Base-by-base conservation (phyloP, 2,329 filamentous ascomycete species). In the Fusarium mangiferae region DNA sequence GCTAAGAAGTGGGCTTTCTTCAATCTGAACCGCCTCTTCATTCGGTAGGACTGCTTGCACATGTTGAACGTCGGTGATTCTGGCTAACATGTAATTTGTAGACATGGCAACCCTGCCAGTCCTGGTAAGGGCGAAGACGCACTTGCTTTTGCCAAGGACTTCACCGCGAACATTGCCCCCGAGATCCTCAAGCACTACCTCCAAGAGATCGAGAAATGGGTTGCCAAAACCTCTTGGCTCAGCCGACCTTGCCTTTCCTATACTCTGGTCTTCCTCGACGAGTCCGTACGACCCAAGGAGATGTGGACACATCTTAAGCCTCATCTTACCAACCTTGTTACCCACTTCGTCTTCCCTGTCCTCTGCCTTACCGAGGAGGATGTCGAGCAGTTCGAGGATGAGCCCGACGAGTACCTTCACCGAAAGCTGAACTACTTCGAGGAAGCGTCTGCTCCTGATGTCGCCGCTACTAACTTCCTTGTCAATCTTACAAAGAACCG, bases 1-100 rank as follows among this genome's bases (percentile, higher is more conserved):
- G 94, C 95, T 73, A 98, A 98, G 91, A 99, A 99, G 84, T 98
- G 96, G 96, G 93, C 96, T 20, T 99, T 98, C 83, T 97, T 96
- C 80, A 98, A 98, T 83, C 85, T 99, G 77, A 99, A 99, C 85
- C 90, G 96, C 72, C 90, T 99, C 24, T 99, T 96, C 80, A 95
- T 98, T 77, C 90, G 94, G 93, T 96, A 85, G 70, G 88, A 72
- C 22, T 48, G 28, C 33, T 38, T 28, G 30, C 24, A 55, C 42
- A 51, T 66, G 18, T 18, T 57, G 17, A 18, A 33, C 18, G 6
- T 57, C 24, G 30, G 24, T 33, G 35, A 45, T 12, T 28, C 30
- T 6, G 33, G 61, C 67, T 75, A 49, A 74, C 57, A 36, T 33
- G 3, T 24, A 49, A 33, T 60, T 48, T 72, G 39, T 76, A 96